These are phyloP conservation scores for Panicum hallii DNA, from an alignment of 202 grass and related monocot genomes.

Conservation along the genomic window DNA sequence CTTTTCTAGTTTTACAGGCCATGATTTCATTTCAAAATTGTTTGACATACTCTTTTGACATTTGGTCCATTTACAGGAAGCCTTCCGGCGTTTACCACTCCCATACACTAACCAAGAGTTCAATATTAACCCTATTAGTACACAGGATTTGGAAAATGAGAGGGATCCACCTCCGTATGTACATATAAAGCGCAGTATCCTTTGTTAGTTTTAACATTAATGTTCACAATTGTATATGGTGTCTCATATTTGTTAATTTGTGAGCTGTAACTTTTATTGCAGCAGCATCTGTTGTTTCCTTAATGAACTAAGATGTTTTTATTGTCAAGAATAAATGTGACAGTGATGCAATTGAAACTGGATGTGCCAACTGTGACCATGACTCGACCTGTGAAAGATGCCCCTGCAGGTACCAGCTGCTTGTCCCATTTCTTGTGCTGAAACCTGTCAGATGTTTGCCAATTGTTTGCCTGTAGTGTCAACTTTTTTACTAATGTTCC, in stretches of 20 bases:
- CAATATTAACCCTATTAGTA: slow-evolving; percentile 52
- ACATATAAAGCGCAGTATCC: slow-evolving; percentile 85
- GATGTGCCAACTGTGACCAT: slow-evolving; percentile 65
- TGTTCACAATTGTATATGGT: background rate
- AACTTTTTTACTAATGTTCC: background rate
- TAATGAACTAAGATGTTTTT: slow-evolving; percentile 72
- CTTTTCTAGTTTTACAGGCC: slow-evolving; percentile 23
- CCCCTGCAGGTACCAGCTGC: slow-evolving; percentile 71
- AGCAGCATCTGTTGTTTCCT: background rate
- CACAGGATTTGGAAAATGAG: slow-evolving; percentile 45
- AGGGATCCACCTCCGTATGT: slow-evolving; percentile 71
- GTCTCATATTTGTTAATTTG: slow-evolving; percentile 16
- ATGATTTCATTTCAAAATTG: slow-evolving; percentile 34
- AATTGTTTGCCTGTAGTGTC: background rate
- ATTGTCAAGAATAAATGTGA: slow-evolving; percentile 78
- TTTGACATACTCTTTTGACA: slow-evolving; percentile 23
- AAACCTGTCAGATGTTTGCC: background rate
- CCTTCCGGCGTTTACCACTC: slow-evolving; percentile 76
- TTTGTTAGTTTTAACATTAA: slow-evolving; percentile 29
- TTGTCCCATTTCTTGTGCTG: slow-evolving; percentile 25
- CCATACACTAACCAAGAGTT: slow-evolving; percentile 79
- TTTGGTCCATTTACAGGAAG: slow-evolving; percentile 63
- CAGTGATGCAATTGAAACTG: slow-evolving; percentile 50
- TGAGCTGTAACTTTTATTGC: background rate
- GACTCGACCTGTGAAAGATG: slow-evolving; percentile 76